Conservation (phyloP, 192 early-diverging fungal genomes). For the Podila epigama region DNA sequence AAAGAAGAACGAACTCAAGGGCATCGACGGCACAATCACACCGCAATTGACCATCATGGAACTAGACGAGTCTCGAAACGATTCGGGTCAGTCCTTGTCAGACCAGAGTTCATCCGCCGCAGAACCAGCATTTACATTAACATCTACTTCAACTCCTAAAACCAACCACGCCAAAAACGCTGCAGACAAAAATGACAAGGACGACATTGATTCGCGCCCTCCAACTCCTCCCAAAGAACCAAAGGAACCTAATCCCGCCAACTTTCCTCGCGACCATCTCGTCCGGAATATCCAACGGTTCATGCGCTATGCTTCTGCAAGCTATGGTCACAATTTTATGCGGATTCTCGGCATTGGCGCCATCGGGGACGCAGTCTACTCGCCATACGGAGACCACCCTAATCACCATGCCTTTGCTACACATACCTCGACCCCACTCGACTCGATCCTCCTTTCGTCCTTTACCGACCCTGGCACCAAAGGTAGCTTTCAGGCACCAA, state of each 20-base stretch:
- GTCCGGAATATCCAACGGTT: slow-evolving; percentile 74
- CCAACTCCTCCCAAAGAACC: slow-evolving; percentile 41
- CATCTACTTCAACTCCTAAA: slow-evolving; percentile 1
- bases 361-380: slow-evolving; percentile 50
- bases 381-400: slow-evolving; percentile 55
- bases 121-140: too few relatives aligned
- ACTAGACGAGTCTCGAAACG: slow-evolving; percentile 24
- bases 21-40: background rate
- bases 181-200: slow-evolving; percentile 9
- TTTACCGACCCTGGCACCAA: slow-evolving; percentile 54
- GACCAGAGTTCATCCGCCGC: too few relatives aligned
- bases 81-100: slow-evolving; percentile 20
- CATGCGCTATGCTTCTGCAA: slow-evolving; percentile 72
- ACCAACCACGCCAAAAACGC: background rate
- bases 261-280: slow-evolving; percentile 64
- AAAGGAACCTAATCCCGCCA: slow-evolving; percentile 49
- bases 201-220: slow-evolving; percentile 15
- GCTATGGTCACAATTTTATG: slow-evolving; percentile 80
- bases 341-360: slow-evolving; percentile 70
- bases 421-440: slow-evolving; percentile 77
- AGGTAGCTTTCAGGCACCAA: slow-evolving; percentile 54
- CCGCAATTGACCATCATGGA: slow-evolving; percentile 43
- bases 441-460: slow-evolving; percentile 79
- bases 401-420: slow-evolving; percentile 82
- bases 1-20: slow-evolving; percentile 19